A percentile compares a stretch with the other conserved stretches of the same genome.
Evolutionary conservation across 2,329 filamentous ascomycete species (phyloP).

Genomic region (Fusarium sp.): DNA sequence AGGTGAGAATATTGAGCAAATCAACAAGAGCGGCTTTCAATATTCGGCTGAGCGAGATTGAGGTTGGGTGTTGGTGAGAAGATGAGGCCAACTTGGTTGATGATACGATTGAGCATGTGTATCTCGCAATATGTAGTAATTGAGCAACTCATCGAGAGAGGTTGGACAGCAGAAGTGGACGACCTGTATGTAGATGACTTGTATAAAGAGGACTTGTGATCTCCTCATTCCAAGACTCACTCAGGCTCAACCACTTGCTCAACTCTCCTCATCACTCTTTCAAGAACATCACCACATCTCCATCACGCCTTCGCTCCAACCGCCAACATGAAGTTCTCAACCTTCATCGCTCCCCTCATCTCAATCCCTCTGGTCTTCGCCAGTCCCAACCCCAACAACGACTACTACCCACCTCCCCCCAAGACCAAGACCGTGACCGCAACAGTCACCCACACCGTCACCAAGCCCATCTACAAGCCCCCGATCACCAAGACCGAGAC

Average conservation of each 20-base stretch:
- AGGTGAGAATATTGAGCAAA: background rate
- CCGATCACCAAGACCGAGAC: conserved; percentile 28
- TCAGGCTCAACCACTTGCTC: conserved; percentile 11
- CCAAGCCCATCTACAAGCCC: conserved; percentile 23
- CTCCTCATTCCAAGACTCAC: background rate
- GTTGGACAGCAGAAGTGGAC: background rate
- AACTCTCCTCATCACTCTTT: conserved; percentile 9
- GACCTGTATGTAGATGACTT: background rate
- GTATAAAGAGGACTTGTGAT: conserved; percentile 1
- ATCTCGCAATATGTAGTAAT: background rate
- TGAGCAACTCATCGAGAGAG: background rate
- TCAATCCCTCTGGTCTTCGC: conserved; percentile 17
- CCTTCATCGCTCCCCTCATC: conserved; percentile 17
- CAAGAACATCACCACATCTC: background rate
- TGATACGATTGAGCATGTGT: background rate
- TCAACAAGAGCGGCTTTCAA: background rate
- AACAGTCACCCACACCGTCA: conserved; percentile 23
- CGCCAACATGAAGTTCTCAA: conserved; percentile 26
- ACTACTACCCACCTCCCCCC: background rate
- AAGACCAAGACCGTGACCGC: conserved; percentile 29
- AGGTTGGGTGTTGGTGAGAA: background rate
- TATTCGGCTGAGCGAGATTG: background rate
- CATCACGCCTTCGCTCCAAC: conserved; percentile 4
- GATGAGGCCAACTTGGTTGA: background rate
- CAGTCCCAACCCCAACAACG: conserved; percentile 10